Base-by-base conservation (phyloP, 352 stramenopile species). In the Phytophthora pistaciae region DNA sequence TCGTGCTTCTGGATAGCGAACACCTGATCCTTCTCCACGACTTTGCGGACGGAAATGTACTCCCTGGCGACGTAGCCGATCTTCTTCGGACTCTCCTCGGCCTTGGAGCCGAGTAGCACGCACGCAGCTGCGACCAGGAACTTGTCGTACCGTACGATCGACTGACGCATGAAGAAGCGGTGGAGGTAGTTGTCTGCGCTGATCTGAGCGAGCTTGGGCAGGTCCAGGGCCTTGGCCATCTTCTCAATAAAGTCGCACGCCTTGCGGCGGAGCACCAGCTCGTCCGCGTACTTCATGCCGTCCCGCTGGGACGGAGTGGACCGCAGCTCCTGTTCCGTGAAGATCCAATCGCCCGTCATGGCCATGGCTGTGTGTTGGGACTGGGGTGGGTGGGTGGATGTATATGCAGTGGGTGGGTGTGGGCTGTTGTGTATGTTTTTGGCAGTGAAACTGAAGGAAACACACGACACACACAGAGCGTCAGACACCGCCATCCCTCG, bases 171-270 rank as follows among this genome's bases (percentile, higher is more conserved):
- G 74, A 84, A 96, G 69, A 97, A 97, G 29, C 90, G 83, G 63
- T 97, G 91, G n/a, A 97, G 85, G 55, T 89, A 97, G 52, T 93
- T 92, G 75, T 91, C 82, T 21, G 88, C 91, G 49, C 84, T 96
- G 66, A 92, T 91, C 59, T 94, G 85, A 54, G 86, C 87, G 8
- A 96, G 80, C 66, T 94, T 95, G 18, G 90, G 86, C 44, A 97
- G 63, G 59, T 95, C 82, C 36, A 97, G 60, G 3, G 79, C 67
- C 52, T 94, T 93, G 23, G 84, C 81, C 70, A 97, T 88, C 76
- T 93, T 93, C 75, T 96, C 91, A 27, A 96, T 92, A 21, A 95
- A 94, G 68, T 93, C 81, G 56, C 90, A 96, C 16, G 83, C 87
- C 59, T 92, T 91, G 50, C 84, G 84, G 38, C 88, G 88, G 4